A percentile compares a stretch with the other conserved stretches of the same genome.
phyloP scores from a whole-genome alignment of 2,329 filamentous ascomycete species.

The Dactylellina cionopaga region DNA sequence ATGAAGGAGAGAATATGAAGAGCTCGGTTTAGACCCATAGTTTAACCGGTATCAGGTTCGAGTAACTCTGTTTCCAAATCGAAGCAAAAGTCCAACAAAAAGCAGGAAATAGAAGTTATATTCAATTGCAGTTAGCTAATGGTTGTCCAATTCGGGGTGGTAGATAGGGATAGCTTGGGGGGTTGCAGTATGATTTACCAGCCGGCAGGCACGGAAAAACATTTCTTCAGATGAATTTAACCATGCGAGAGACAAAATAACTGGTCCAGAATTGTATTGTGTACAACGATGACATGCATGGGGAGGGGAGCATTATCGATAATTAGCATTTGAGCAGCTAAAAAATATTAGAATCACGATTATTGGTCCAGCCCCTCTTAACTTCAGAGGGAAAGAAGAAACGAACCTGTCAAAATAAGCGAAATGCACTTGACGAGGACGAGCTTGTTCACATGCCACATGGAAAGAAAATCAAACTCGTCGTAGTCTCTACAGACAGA shows the following conservation, averaged over 20 bases:
- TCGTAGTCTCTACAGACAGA: neutral
- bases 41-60: conserved; percentile 44
- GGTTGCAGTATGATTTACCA: neutral
- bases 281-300: conserved; percentile 25
- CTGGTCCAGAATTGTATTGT: conserved; percentile 24
- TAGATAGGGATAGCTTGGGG: conserved; percentile 1
- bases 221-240: conserved; percentile 46
- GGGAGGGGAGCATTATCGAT: conserved; percentile 30
- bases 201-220: conserved; percentile 46
- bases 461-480: conserved; percentile 4
- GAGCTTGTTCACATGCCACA: conserved; percentile 47
- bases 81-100: conserved; percentile 22
- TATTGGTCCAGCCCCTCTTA: conserved; percentile 41
- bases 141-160: conserved; percentile 7
- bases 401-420: conserved; percentile 50
- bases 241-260: conserved; percentile 43
- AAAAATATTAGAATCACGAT: conserved; percentile 16
- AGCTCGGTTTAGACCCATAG: conserved; percentile 16
- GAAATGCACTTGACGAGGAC: conserved; percentile 40
- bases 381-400: conserved; percentile 31
- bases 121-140: conserved; percentile 45
- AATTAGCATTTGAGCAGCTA: no score
- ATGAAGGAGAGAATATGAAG: conserved; percentile 29
- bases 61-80: neutral
- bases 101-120: conserved; percentile 14